Evolutionary conservation across 306 rosid species (phyloP), one percentile per base, ranked within the genome.

Genomic region (Arachis hypogaea): DNA sequence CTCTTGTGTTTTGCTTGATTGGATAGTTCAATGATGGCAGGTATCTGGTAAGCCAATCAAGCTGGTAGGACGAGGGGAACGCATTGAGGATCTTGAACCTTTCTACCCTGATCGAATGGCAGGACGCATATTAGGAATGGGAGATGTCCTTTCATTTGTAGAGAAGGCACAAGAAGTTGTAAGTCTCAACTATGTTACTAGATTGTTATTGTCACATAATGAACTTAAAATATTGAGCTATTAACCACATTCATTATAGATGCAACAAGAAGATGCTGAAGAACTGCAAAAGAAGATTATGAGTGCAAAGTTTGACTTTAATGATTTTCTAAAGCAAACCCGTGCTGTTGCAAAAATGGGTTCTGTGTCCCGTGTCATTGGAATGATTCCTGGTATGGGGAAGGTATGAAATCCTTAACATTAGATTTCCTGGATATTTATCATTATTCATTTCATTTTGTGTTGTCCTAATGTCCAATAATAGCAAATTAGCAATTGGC

Each of bases 381-480:
- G 99, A 84, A 94, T 94, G 99, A 91, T 94, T 85, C 99, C 99
- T 77, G 99, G 99, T 43, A 94, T 94, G 99, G 92, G 90, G 12
- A 94, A 94, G 97, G 99, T 94, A 82, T 70, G 86, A 56, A 78
- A 59, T 65, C 75, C 66, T 51, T 29, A 67, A 41, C 57, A 41
- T 59, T 49, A 44, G 43, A 36, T 60, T 4, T 69, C 64, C 40
- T 62, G 51, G 67, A 63, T 59, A 59, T 66, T 63, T 72, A 46
- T 74, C 56, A 67, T 30, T 33, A 45, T 47, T 30, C 44, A 49
- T 14, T 55, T 70, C 43, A 45, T 18, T 11, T 14, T 59, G 41
- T 59, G 56, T 22, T 72, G 30, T 40, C 9, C 44, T 22, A 22
- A 22, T 22, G 28, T 22, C 28, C 1, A 22, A 22, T 22, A 54